Percentiles rank a stretch among this genome's conserved stretches.
phyloP scores from a whole-genome alignment of 2,329 filamentous ascomycete species.

The Nakataea oryzae region DNA sequence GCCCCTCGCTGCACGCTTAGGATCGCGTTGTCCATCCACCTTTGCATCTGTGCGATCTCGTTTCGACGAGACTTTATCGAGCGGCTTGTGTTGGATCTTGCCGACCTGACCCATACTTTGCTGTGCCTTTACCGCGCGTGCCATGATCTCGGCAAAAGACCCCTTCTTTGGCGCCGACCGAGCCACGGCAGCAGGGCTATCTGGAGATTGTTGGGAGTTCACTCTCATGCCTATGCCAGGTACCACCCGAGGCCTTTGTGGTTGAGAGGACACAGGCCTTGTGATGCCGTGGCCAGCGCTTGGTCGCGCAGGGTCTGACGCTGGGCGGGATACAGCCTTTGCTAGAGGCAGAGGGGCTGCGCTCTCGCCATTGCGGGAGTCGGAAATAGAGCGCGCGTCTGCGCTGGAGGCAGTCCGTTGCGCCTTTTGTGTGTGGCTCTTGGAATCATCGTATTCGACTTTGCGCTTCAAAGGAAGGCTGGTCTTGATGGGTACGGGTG shows the following conservation, averaged over 20 bases:
- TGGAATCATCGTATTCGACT: constrained; percentile 36
- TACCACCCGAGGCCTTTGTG: neutral
- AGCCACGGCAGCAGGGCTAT: constrained; percentile 14
- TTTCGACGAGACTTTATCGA: constrained; percentile 51
- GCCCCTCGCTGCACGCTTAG: constrained; percentile 5
- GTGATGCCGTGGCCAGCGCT: neutral
- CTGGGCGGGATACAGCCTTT: neutral
- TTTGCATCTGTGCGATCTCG: constrained; percentile 38
- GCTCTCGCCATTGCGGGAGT: neutral
- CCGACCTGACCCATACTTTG: constrained; percentile 50
- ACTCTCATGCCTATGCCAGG: neutral
- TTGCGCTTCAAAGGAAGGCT: constrained; percentile 41
- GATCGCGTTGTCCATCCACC: constrained; percentile 25
- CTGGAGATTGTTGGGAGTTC: constrained; percentile 4
- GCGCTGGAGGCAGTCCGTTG: constrained; percentile 21
- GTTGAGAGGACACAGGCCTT: neutral
- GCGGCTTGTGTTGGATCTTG: constrained; percentile 65
- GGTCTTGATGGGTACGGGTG: constrained; percentile 19
- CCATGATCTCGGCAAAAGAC: constrained; percentile 65
- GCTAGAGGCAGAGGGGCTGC: neutral
- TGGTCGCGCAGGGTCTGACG: neutral
- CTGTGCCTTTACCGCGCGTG: constrained; percentile 58
- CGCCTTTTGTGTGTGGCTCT: constrained; percentile 28
- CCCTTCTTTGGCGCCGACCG: constrained; percentile 55
- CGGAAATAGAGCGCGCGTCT: constrained; percentile 4